phyloP scores from a whole-genome alignment of 1,139 yeast genomes.

The Magnusiomyces fungicola region DNA sequence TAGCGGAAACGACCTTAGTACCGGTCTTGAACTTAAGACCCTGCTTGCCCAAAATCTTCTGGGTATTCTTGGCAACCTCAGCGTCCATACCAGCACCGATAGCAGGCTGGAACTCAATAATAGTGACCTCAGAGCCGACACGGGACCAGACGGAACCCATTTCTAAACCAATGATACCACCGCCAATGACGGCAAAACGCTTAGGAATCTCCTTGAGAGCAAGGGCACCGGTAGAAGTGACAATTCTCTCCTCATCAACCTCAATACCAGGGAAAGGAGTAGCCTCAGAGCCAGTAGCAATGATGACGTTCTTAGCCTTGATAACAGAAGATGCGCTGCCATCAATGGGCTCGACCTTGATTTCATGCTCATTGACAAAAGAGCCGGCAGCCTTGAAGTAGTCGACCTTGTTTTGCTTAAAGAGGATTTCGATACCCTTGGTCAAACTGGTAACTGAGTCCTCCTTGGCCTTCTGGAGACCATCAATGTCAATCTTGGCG shows the following conservation, averaged over 20 bases:
- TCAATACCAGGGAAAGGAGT: slow-evolving; percentile 98
- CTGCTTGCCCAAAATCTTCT: slow-evolving; percentile 87
- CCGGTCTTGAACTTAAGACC: slow-evolving; percentile 90
- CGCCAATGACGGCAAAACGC: slow-evolving; percentile 89
- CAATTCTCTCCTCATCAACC: slow-evolving; percentile 95
- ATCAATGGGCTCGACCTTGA: slow-evolving; percentile 80
- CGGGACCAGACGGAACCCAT: slow-evolving; percentile 98
- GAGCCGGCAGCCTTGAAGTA: slow-evolving; percentile 93
- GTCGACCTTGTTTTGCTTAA: slow-evolving; percentile 91
- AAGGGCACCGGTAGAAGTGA: slow-evolving; percentile 89
- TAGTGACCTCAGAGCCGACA: slow-evolving; percentile 92
- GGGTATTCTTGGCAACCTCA: slow-evolving; percentile 85
- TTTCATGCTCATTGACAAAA: slow-evolving; percentile 69
- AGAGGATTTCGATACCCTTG: slow-evolving; percentile 86
- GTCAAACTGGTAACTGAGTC: slow-evolving; percentile 83
- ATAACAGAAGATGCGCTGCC: slow-evolving; percentile 64
- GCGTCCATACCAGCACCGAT: slow-evolving; percentile 97
- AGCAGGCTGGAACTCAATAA: slow-evolving; percentile 81
- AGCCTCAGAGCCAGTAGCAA: slow-evolving; percentile 98
- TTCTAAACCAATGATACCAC: slow-evolving; percentile 98
- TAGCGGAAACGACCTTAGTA: slow-evolving; percentile 84
- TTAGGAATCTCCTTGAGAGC: slow-evolving; percentile 84
- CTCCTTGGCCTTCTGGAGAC: slow-evolving; percentile 89
- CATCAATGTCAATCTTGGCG: slow-evolving; percentile 63
- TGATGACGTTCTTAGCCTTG: slow-evolving; percentile 78